These are phyloP conservation scores for Cryphonectria nitschkei DNA, from an alignment of 2,329 filamentous ascomycete genomes.

Conservation along the genomic window DNA sequence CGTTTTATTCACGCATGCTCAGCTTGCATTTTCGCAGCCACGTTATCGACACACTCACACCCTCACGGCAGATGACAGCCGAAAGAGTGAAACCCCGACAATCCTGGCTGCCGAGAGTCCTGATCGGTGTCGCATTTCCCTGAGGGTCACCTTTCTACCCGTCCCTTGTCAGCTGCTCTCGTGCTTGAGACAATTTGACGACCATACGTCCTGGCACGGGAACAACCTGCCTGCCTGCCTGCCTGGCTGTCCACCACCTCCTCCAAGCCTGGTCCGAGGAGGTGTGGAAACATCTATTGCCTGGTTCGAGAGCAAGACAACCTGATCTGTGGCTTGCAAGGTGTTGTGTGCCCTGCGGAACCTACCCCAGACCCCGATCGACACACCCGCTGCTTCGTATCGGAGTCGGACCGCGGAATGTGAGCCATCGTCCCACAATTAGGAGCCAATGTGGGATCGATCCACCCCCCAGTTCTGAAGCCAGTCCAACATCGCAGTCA, in stretches of 20 bases:
- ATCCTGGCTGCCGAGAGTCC: not conserved
- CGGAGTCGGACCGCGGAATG: not conserved
- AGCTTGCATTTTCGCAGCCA: constrained; percentile 2
- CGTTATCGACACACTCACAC: not conserved
- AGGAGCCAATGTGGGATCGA: not conserved
- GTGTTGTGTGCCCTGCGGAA: not conserved
- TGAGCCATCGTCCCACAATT: not conserved
- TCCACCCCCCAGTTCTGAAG: no score
- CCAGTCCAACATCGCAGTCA: no score
- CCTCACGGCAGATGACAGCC: not conserved
- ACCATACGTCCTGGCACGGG: no score
- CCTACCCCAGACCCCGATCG: not conserved
- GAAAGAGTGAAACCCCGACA: not conserved
- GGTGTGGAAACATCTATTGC: not conserved
- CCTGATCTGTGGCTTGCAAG: not conserved
- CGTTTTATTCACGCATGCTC: not conserved
- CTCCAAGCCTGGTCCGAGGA: no score
- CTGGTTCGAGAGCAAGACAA: not conserved
- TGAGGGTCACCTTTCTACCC: not conserved
- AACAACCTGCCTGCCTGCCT: no score
- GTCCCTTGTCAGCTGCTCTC: not conserved
- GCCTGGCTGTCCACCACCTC: no score
- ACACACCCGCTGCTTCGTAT: not conserved
- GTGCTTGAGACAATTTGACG: not conserved
- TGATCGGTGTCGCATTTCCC: not conserved